Conservation (phyloP, 495 filamentous ascomycete genomes). For the Podospora sp. region DNA sequence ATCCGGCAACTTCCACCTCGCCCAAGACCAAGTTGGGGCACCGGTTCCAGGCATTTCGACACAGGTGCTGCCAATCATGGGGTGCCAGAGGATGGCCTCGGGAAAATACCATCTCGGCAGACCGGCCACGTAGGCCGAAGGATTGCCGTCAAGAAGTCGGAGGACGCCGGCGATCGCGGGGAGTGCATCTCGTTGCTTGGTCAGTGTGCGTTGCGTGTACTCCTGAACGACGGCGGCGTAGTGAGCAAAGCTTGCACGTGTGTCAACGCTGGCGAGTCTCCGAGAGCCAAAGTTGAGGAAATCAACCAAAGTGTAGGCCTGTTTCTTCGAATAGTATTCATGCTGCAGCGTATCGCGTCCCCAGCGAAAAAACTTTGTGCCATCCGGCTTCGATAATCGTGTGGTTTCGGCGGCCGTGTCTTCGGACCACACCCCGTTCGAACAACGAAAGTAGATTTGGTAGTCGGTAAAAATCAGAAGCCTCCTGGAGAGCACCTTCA, state of each 20-base stretch:
- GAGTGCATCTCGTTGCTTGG: constrained; percentile 1
- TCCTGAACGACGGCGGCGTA: constrained; percentile 20
- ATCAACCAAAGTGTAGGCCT: constrained; percentile 11
- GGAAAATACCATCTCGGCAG: neutral
- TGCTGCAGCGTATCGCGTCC: constrained; percentile 8
- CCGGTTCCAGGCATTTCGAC: neutral
- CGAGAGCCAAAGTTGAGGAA: constrained; percentile 9
- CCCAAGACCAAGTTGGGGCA: constrained; percentile 16
- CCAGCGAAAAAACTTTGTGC: constrained; percentile 20
- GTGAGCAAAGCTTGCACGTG: constrained; percentile 20
- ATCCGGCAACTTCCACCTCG: constrained; percentile 6
- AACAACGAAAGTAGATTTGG: constrained; percentile 37
- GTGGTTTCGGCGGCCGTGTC: constrained; percentile 12
- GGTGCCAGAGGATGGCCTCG: constrained; percentile 13
- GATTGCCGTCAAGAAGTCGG: neutral
- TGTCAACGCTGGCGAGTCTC: neutral
- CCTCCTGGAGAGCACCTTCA: constrained; percentile 38
- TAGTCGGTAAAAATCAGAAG: constrained; percentile 33
- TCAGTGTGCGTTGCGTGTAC: constrained; percentile 14
- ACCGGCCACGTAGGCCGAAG: constrained; percentile 7
- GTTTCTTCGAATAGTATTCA: constrained; percentile 5
- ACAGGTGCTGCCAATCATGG: neutral
- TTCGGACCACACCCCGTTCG: constrained; percentile 11
- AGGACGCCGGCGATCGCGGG: constrained; percentile 17
- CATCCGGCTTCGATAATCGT: neutral